Percentiles rank a stretch among this genome's conserved stretches.
phyloP scores from a whole-genome alignment of 441 rosid species.

The Populus tomentosa region DNA sequence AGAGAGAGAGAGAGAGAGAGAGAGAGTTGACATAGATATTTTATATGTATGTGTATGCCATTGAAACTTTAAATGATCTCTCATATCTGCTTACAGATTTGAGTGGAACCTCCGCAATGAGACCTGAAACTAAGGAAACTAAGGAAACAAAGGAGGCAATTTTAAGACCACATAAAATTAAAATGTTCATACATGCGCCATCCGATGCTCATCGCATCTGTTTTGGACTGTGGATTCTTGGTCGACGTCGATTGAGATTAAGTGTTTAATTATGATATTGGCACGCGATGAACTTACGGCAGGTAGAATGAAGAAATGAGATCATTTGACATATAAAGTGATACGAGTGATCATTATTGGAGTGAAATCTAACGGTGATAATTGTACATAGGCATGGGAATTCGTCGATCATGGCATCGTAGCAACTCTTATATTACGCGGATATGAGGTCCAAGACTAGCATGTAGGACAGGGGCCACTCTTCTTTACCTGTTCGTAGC shows the following conservation, averaged over 20 bases:
- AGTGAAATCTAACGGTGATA: background rate
- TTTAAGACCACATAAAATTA: slow-evolving; percentile 12
- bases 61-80: slow-evolving; percentile 14
- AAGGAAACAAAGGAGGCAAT: slow-evolving; percentile 16
- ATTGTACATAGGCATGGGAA: background rate
- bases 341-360: background rate
- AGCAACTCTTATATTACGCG: too few relatives aligned
- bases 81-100: slow-evolving; percentile 1
- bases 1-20: background rate
- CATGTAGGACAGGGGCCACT: background rate
- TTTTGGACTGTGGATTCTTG: background rate
- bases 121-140: slow-evolving; percentile 4
- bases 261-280: background rate
- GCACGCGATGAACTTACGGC: background rate
- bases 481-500: background rate
- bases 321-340: background rate
- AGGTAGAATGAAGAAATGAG: background rate
- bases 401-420: background rate
- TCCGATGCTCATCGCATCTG: background rate
- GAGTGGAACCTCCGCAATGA: slow-evolving; percentile 17
- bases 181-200: background rate
- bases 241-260: background rate
- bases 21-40: background rate
- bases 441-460: background rate
- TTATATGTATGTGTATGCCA: background rate